These are phyloP conservation scores for Xylaria sp. DNA, from an alignment of 2,329 filamentous ascomycete species.

Conservation along the genomic window DNA sequence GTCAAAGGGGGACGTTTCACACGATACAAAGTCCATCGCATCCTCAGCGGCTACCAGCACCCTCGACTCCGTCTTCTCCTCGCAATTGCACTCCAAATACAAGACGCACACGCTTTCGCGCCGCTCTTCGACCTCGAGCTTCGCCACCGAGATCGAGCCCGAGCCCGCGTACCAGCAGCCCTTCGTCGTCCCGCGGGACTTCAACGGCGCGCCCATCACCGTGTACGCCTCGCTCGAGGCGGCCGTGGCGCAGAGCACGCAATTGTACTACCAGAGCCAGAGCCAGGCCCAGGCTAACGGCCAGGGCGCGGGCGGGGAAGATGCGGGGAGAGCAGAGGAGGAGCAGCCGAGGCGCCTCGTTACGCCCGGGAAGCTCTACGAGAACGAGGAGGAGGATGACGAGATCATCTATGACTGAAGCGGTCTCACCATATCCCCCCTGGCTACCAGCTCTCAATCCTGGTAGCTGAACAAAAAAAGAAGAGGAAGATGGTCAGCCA, in stretches of 20 bases:
- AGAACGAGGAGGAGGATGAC: constrained; percentile 52
- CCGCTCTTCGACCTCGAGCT: constrained; percentile 46
- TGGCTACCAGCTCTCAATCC: neutral
- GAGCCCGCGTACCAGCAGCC: constrained; percentile 30
- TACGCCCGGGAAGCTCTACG: constrained; percentile 50
- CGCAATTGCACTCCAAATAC: constrained; percentile 39
- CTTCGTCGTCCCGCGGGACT: constrained; percentile 42
- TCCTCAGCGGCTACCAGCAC: constrained; percentile 32
- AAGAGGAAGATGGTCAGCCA: neutral
- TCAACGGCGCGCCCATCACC: constrained; percentile 45
- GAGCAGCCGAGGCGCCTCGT: constrained; percentile 44
- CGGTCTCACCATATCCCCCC: neutral
- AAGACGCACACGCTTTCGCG: constrained; percentile 39
- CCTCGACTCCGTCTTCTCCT: constrained; percentile 39
- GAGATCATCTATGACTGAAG: constrained; percentile 48
- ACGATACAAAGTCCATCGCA: constrained; percentile 35
- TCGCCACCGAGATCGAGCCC: constrained; percentile 41
- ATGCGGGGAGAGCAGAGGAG: constrained; percentile 25
- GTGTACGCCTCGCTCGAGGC: constrained; percentile 50
- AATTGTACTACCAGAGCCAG: constrained; percentile 40
- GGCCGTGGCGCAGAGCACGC: constrained; percentile 46
- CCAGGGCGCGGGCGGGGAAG: constrained; percentile 13
- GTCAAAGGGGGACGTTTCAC: constrained; percentile 20
- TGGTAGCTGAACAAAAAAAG: neutral
- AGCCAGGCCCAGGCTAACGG: constrained; percentile 17